Percentiles rank a stretch among this genome's conserved stretches.
phyloP scores from a whole-genome alignment of 768 basidiomycete genomes.

The Gautieria morchelliformis region DNA sequence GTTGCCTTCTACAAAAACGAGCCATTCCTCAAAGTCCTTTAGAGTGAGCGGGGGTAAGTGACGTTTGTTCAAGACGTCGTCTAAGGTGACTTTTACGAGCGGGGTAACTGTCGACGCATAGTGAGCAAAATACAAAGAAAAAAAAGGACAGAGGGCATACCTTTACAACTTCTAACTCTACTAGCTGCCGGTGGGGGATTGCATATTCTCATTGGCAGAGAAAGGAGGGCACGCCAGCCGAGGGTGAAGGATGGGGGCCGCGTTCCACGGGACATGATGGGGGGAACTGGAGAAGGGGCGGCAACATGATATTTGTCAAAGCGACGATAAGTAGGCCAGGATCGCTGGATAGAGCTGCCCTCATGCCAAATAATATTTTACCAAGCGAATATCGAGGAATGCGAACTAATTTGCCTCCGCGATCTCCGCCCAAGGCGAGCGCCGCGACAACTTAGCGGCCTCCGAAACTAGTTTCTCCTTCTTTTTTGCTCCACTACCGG shows the following conservation, averaged over 20 bases:
- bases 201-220: conserved; percentile 45
- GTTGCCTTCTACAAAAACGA: conserved; percentile 66
- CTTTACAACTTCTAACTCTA: conserved; percentile 58
- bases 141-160: conserved; percentile 19
- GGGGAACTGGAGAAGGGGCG: not conserved
- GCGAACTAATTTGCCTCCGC: no score
- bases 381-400: not conserved
- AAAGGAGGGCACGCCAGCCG: conserved; percentile 24
- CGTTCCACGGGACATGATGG: not conserved
- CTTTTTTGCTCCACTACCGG: no score
- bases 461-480: not conserved
- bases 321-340: not conserved
- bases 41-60: conserved; percentile 75
- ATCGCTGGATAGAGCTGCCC: no score
- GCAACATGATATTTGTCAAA: not conserved
- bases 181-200: conserved; percentile 60
- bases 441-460: not conserved
- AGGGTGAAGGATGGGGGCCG: conserved; percentile 14
- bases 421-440: not conserved
- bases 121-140: not conserved
- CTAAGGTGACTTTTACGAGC: conserved; percentile 53
- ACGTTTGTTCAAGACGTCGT: conserved; percentile 66
- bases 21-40: conserved; percentile 72
- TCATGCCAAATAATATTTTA: no score
- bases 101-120: conserved; percentile 43